Conservation (phyloP, 495 filamentous ascomycete genomes). For the Penicillium tannophilum region DNA sequence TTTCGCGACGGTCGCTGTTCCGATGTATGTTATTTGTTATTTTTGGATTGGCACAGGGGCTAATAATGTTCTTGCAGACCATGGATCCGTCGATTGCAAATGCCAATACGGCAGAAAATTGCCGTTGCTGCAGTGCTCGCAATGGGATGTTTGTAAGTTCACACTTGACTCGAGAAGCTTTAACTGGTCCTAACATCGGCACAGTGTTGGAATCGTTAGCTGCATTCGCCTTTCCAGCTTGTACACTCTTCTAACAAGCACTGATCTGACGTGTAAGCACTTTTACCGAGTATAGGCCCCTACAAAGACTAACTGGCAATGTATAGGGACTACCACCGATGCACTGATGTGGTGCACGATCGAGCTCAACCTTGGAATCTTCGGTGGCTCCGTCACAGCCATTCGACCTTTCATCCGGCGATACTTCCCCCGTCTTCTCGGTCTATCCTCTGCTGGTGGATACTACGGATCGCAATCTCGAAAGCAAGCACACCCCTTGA, state of each 20-base stretch:
- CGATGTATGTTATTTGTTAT: slow-evolving; percentile 30
- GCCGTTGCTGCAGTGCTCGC: slow-evolving; percentile 30
- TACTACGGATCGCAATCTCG: slow-evolving; percentile 21
- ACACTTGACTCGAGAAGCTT: not conserved
- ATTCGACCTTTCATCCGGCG: slow-evolving; percentile 36
- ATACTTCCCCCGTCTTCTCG: slow-evolving; percentile 38
- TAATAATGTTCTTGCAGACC: slow-evolving; percentile 21
- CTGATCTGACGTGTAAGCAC: slow-evolving; percentile 33
- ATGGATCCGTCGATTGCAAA: slow-evolving; percentile 37
- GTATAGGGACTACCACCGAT: slow-evolving; percentile 31
- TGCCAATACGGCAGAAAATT: slow-evolving; percentile 34
- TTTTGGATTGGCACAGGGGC: not conserved
- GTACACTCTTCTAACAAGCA: slow-evolving; percentile 24
- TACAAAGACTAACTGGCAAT: not conserved
- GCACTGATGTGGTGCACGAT: slow-evolving; percentile 37
- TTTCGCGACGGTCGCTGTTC: slow-evolving; percentile 39
- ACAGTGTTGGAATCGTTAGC: slow-evolving; percentile 38
- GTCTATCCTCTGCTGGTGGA: slow-evolving; percentile 25
- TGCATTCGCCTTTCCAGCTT: slow-evolving; percentile 35
- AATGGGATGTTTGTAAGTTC: slow-evolving; percentile 36
- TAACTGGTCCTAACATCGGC: not conserved
- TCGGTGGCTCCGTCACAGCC: slow-evolving; percentile 38
- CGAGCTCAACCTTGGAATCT: slow-evolving; percentile 40
- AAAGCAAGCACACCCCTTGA: slow-evolving; percentile 29
- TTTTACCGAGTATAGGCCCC: not conserved